Conservation (phyloP, 225 moss, liverwort and hornwort genomes). For the Physcomitrium patens region DNA sequence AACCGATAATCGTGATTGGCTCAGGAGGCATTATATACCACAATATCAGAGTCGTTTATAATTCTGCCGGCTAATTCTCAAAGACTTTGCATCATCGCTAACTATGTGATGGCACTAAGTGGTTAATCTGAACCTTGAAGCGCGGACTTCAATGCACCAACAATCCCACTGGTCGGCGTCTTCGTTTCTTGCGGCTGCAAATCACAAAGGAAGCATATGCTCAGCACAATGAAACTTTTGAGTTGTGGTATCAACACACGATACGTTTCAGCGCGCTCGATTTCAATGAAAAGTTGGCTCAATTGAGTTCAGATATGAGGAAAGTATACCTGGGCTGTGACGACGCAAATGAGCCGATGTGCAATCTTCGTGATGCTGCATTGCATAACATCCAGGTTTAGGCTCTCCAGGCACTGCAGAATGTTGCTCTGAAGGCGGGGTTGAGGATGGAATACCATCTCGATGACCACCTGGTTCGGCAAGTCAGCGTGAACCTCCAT, state of each 20-base stretch:
- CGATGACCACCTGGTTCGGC: constrained; percentile 56
- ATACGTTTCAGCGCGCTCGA: neutral
- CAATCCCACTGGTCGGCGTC: constrained; percentile 21
- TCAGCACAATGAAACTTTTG: neutral
- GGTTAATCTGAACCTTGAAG: constrained; percentile 29
- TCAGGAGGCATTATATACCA: neutral
- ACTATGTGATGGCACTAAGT: neutral
- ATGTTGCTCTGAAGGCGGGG: constrained; percentile 53
- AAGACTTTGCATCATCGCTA: neutral
- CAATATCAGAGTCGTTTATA: too few relatives aligned
- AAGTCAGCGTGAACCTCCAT: constrained; percentile 54
- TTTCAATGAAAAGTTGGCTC: too few relatives aligned
- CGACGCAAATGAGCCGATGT: constrained; percentile 47
- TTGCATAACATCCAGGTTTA: constrained; percentile 56
- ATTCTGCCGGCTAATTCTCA: neutral
- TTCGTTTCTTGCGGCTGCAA: constrained; percentile 37
- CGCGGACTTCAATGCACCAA: constrained; percentile 41
- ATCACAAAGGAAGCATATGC: neutral
- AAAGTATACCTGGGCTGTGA: constrained; percentile 48
- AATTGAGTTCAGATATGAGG: neutral
- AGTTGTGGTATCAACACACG: neutral
- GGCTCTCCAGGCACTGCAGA: constrained; percentile 44
- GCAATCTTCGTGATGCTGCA: constrained; percentile 58
- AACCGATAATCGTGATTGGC: neutral
- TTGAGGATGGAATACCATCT: constrained; percentile 52